Evolutionary conservation across 768 basidiomycete species (phyloP).

Genomic region (Boletus bicolor): DNA sequence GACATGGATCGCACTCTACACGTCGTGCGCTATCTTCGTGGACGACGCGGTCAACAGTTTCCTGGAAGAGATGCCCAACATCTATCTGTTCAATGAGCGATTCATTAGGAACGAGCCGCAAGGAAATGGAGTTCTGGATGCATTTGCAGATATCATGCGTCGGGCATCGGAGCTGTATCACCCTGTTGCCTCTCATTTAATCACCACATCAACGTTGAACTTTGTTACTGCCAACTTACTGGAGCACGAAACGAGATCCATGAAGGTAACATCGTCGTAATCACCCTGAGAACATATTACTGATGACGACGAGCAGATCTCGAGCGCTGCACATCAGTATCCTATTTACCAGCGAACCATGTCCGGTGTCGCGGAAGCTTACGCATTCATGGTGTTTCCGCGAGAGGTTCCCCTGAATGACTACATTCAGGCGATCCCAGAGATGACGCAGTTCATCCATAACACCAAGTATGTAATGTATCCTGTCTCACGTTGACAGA

Average conservation of each 20-base stretch:
- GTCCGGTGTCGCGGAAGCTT: slow-evolving; percentile 36
- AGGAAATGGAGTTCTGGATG: slow-evolving; percentile 30
- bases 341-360: slow-evolving; percentile 24
- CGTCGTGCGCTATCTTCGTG: slow-evolving; percentile 33
- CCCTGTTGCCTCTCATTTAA: slow-evolving; percentile 31
- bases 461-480: slow-evolving; percentile 35
- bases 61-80: slow-evolving; percentile 12
- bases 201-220: slow-evolving; percentile 36
- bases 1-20: slow-evolving; percentile 38
- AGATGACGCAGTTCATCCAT: slow-evolving; percentile 32
- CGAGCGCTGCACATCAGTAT: slow-evolving; percentile 21
- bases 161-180: slow-evolving; percentile 30
- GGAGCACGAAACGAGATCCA: slow-evolving; percentile 29
- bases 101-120: slow-evolving; percentile 32
- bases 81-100: slow-evolving; percentile 36
- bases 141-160: slow-evolving; percentile 32
- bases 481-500: neutral
- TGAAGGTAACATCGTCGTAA: slow-evolving; percentile 20
- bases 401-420: too few species aligned
- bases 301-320: slow-evolving; percentile 14
- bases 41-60: slow-evolving; percentile 35
- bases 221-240: slow-evolving; percentile 33
- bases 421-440: slow-evolving; percentile 24
- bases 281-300: neutral
- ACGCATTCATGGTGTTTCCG: slow-evolving; percentile 31